phyloP scores from a whole-genome alignment of 176 grass and related monocot species.

The Eremochloa ophiuroides region DNA sequence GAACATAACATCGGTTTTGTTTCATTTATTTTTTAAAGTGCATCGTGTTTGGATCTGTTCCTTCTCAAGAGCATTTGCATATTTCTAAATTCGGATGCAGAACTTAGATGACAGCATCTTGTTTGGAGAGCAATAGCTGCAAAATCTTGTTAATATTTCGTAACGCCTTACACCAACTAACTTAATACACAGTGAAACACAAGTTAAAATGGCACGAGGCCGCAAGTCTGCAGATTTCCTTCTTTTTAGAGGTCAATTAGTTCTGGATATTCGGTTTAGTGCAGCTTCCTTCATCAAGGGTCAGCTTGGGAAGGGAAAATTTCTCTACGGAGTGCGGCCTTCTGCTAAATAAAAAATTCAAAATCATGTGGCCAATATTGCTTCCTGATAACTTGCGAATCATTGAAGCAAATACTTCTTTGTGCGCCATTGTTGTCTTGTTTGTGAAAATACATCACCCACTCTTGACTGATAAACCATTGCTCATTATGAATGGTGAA shows the following conservation, averaged over 20 bases:
- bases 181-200: neutral
- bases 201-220: neutral
- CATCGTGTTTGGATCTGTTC: neutral
- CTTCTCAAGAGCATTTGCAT: neutral
- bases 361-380: neutral
- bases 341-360: neutral
- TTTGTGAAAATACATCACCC: neutral
- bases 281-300: neutral
- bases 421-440: neutral
- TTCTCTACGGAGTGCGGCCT: neutral
- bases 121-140: neutral
- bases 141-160: neutral
- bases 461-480: neutral
- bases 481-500: neutral
- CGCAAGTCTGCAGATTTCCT: neutral
- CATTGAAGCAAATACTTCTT: neutral
- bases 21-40: neutral
- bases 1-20: neutral
- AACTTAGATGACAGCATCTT: neutral
- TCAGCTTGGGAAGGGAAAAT: neutral
- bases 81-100: neutral
- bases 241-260: neutral
- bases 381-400: neutral
- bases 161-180: neutral
- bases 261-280: neutral